These are phyloP conservation scores for Penicillium canariense DNA, from an alignment of 495 filamentous ascomycete genomes.

Conservation along the genomic window DNA sequence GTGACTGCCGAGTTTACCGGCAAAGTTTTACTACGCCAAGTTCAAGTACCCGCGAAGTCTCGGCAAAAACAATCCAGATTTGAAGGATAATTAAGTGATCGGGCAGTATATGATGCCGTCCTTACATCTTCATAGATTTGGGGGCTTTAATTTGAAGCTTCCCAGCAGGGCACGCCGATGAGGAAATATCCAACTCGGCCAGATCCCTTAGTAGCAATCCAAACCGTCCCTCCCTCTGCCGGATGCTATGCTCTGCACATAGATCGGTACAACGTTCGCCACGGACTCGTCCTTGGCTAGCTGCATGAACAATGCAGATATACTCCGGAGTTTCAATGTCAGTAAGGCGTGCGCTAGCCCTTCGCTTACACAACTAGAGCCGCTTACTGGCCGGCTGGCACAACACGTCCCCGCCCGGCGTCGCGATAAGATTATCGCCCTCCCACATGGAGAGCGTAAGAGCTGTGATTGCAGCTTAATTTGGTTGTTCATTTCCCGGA, in stretches of 20 bases:
- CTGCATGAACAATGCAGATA: not conserved
- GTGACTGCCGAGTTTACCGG: too few relatives aligned
- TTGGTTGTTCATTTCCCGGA: not conserved
- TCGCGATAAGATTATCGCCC: constrained; percentile 3
- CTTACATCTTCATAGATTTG: too few relatives aligned
- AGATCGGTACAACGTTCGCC: not conserved
- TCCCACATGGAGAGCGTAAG: constrained; percentile 7
- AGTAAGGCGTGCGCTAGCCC: constrained; percentile 6
- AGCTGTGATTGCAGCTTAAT: constrained; percentile 8
- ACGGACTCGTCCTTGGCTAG: not conserved
- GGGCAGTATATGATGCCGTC: too few relatives aligned
- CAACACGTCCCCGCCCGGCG: constrained; percentile 1
- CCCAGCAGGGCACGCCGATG: too few relatives aligned
- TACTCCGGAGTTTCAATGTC: not conserved
- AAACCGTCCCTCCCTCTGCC: not conserved
- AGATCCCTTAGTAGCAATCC: too few relatives aligned
- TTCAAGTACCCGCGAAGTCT: too few relatives aligned
- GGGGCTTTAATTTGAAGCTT: too few relatives aligned
- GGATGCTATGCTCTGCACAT: not conserved
- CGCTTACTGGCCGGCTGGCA: not conserved
- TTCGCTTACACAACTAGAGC: constrained; percentile 7
- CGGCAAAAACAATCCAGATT: too few relatives aligned
- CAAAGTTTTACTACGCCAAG: too few relatives aligned
- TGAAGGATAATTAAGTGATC: too few relatives aligned
- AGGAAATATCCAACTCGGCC: too few relatives aligned